phyloP scores from a whole-genome alignment of 805 yeast genomes.

The Candida ipomoeae region DNA sequence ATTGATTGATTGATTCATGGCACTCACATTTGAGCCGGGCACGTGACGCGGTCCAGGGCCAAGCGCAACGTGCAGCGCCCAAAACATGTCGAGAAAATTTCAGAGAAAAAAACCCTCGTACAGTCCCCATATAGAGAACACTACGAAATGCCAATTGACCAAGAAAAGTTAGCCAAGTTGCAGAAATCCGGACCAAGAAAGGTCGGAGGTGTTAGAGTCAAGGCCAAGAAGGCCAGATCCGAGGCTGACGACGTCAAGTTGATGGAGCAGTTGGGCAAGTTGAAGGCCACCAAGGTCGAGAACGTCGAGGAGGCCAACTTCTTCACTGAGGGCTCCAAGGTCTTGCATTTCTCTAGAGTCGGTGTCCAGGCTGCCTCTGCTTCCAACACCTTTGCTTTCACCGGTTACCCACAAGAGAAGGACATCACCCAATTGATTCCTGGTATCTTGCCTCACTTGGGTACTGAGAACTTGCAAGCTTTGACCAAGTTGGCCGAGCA shows the following conservation, averaged over 20 bases:
- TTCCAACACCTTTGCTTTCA: slow-evolving; percentile 88
- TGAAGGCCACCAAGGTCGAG: slow-evolving; percentile 83
- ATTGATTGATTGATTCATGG: no score
- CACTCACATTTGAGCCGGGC: neutral
- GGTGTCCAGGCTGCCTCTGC: slow-evolving; percentile 92
- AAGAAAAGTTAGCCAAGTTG: slow-evolving; percentile 89
- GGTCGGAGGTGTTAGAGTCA: slow-evolving; percentile 86
- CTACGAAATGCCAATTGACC: slow-evolving; percentile 74
- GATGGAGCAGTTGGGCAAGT: slow-evolving; percentile 81
- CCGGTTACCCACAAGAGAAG: slow-evolving; percentile 94
- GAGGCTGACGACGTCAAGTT: slow-evolving; percentile 90
- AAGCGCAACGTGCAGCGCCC: slow-evolving; percentile 7
- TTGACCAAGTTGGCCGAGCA: slow-evolving; percentile 87
- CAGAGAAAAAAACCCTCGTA: slow-evolving; percentile 7
- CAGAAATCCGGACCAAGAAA: slow-evolving; percentile 77
- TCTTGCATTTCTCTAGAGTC: slow-evolving; percentile 92
- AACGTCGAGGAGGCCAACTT: slow-evolving; percentile 96
- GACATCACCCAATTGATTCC: slow-evolving; percentile 89
- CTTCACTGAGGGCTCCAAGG: slow-evolving; percentile 95
- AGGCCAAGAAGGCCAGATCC: slow-evolving; percentile 70
- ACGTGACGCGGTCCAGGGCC: slow-evolving; percentile 8
- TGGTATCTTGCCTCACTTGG: slow-evolving; percentile 90
- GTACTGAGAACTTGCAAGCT: slow-evolving; percentile 90
- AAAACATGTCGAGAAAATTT: slow-evolving; percentile 17
- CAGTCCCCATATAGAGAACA: slow-evolving; percentile 4